Conservation (phyloP, 73 alveolate genomes). For the Blepharisma japonicum region DNA sequence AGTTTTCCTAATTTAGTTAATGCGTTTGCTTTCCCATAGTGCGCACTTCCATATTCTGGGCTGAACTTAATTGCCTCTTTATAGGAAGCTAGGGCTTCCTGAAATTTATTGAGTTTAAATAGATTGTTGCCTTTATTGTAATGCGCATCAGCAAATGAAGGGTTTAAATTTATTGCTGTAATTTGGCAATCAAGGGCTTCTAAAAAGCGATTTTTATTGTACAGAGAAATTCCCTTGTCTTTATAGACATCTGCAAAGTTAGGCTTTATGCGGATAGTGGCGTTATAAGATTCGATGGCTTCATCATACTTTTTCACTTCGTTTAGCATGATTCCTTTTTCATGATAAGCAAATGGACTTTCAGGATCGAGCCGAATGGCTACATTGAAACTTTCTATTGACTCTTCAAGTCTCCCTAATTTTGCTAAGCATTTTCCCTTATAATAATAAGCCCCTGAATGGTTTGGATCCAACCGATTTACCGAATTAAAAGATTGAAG, state of each 20-base stretch:
- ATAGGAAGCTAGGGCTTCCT: no score
- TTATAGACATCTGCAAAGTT: no score
- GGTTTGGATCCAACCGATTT: conserved; percentile 44
- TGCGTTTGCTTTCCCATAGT: no score
- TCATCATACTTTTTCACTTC: conserved; percentile 62
- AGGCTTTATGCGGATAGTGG: conserved; percentile 68
- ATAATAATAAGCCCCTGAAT: conserved; percentile 56
- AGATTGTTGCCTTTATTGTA: no score
- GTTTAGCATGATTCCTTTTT: conserved; percentile 69
- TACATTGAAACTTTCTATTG: conserved; percentile 38
- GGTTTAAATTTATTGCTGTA: no score
- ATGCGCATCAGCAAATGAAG: no score
- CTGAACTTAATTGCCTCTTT: no score
- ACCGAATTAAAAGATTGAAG: conserved; percentile 46
- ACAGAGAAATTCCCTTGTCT: no score
- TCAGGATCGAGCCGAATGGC: conserved; percentile 47
- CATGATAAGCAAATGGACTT: conserved; percentile 47
- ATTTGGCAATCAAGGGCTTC: no score
- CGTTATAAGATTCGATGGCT: conserved; percentile 70
- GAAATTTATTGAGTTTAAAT: no score
- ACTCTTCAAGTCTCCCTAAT: conserved; percentile 8
- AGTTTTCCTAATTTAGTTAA: no score
- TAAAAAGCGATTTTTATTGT: no score
- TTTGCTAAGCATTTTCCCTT: neutral
- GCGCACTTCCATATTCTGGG: neutral